Percentiles rank a stretch among this genome's conserved stretches.
Conservation (phyloP, 2,329 filamentous ascomycete species). For the Sporothrix variecibatus region DNA sequence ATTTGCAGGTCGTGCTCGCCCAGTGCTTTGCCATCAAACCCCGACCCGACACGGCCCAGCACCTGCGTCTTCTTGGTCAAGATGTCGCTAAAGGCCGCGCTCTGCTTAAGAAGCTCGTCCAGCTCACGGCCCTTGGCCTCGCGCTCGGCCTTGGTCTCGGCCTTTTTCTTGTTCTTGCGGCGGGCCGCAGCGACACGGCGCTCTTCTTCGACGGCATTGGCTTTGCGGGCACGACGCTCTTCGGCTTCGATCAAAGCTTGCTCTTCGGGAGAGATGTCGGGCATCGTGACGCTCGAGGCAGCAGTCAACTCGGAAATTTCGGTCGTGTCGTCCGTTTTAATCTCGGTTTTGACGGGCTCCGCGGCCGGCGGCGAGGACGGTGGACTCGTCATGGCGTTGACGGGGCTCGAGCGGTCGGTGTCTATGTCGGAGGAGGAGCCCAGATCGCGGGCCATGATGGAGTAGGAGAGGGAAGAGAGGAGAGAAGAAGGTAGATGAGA, state of each 20-base stretch:
- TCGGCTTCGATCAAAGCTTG: conserved; percentile 37
- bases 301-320: not conserved
- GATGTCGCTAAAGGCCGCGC: conserved; percentile 62
- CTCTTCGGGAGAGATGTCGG: conserved; percentile 19
- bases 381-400: conserved; percentile 22
- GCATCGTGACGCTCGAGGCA: not conserved
- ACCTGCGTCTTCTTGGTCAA: conserved; percentile 65
- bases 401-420: conserved; percentile 15
- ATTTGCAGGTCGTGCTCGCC: conserved; percentile 71
- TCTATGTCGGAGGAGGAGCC: conserved; percentile 26
- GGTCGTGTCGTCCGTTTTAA: not conserved
- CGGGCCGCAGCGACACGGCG: conserved; percentile 45
- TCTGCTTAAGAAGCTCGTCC: conserved; percentile 60
- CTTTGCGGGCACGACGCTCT: conserved; percentile 48
- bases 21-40: conserved; percentile 60
- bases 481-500: not conserved
- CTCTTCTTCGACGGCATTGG: conserved; percentile 50
- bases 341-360: not conserved
- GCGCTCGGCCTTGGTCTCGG: conserved; percentile 54
- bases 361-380: conserved; percentile 28
- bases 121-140: conserved; percentile 61
- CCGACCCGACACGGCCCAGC: conserved; percentile 62
- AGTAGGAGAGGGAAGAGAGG: not conserved
- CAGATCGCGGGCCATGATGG: conserved; percentile 20
- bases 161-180: conserved; percentile 50